Percentiles rank a stretch among this genome's conserved stretches.
phyloP scores from a whole-genome alignment of 257 asterid species.

The Primulina huaijiensis region DNA sequence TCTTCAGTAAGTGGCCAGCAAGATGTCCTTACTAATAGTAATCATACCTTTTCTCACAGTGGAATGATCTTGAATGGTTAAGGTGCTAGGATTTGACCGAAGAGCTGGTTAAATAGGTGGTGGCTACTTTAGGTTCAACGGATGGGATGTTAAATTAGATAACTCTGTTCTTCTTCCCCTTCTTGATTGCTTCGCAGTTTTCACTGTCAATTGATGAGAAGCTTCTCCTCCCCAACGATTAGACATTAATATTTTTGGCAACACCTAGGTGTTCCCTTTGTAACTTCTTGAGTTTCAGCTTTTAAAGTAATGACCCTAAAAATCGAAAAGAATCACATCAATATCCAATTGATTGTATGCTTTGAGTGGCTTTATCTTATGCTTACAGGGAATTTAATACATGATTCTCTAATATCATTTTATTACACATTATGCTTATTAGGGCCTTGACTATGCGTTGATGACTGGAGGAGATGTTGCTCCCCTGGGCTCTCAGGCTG shows the following conservation, averaged over 20 bases:
- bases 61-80: too few relatives aligned
- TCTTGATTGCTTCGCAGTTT: neutral
- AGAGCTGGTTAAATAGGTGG: neutral
- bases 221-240: neutral
- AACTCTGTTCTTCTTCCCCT: neutral
- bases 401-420: neutral
- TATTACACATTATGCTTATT: slow-evolving; percentile 26
- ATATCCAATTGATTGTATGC: neutral
- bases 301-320: neutral
- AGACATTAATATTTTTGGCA: neutral
- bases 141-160: too few relatives aligned
- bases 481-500: slow-evolving; percentile 93
- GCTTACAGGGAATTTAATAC: neutral
- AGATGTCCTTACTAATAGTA: too few relatives aligned
- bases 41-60: too few relatives aligned
- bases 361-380: neutral
- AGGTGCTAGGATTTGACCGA: too few relatives aligned
- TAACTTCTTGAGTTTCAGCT: neutral
- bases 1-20: neutral
- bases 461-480: slow-evolving; percentile 99
- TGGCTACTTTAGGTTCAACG: too few relatives aligned
- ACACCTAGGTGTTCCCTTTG: neutral
- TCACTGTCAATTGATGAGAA: neutral
- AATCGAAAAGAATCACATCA: neutral
- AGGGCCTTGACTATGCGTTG: slow-evolving; percentile 98